Evolutionary conservation across 2,329 filamentous ascomycete species (phyloP).

Genomic region (Clarireedia paspali): DNA sequence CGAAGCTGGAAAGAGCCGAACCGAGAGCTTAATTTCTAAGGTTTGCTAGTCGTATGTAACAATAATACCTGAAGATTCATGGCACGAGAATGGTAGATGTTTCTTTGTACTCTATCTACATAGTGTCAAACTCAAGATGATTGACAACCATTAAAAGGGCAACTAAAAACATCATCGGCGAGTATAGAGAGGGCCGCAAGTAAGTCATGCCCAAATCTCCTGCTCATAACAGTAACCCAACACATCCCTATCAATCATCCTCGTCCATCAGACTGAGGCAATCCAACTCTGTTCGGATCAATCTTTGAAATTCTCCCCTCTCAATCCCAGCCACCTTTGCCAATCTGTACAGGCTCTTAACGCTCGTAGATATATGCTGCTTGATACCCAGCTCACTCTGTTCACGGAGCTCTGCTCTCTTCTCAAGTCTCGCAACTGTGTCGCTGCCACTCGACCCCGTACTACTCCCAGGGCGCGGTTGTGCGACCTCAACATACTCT

Average conservation of each 20-base stretch:
- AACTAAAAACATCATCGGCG: too few species aligned
- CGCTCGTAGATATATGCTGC: conserved; percentile 69
- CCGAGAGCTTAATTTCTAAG: background rate
- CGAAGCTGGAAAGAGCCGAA: background rate
- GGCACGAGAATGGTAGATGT: too few species aligned
- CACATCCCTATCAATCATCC: conserved; percentile 12
- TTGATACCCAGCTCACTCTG: conserved; percentile 67
- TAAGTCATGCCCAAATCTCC: too few species aligned
- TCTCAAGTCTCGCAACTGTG: conserved; percentile 50
- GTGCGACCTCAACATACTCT: conserved; percentile 33
- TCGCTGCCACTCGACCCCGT: conserved; percentile 47
- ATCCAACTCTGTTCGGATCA: conserved; percentile 65
- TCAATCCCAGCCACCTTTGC: conserved; percentile 66
- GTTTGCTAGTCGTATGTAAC: too few species aligned
- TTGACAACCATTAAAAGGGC: too few species aligned
- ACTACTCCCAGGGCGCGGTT: conserved; percentile 53
- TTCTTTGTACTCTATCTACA: too few species aligned
- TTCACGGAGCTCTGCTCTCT: conserved; percentile 43
- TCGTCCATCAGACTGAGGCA: conserved; percentile 62
- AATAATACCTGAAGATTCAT: too few species aligned
- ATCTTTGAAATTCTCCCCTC: conserved; percentile 63
- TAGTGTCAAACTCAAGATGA: too few species aligned
- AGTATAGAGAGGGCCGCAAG: too few species aligned
- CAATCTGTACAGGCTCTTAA: conserved; percentile 69
- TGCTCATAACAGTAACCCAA: background rate